Base-by-base conservation (phyloP, 208 protist species). In the Trypanosoma brucei region DNA sequence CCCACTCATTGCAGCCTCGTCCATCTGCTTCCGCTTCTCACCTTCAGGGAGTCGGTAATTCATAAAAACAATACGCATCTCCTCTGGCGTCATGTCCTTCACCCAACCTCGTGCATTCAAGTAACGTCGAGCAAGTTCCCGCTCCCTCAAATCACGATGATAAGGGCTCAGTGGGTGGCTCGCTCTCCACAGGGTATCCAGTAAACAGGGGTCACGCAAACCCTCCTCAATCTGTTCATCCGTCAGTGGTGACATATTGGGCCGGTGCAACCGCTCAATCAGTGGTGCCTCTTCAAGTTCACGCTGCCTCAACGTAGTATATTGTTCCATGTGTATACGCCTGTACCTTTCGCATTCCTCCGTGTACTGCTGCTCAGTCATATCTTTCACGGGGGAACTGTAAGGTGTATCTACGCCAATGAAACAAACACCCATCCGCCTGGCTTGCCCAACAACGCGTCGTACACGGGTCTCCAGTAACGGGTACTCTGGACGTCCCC, bases 401-500 rank as follows among this genome's bases (percentile, higher is more conserved):
- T 82, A 69, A 3, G 66, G 63, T 3, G 87, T 91, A 77, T 95
- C 86, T 11, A 94, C 80, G 45, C 90, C 90, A 65, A 96, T 91
- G 59, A 96, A 83, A 58, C 81, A 84, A 52, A 96, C 79, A 51
- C 90, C 90, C 86, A 94, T 93, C 52, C 83, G 83, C 1, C 88
- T 75, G 1, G 90, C 90, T 75, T 94, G 88, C 6, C 87, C 85
- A 31, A 92, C 80, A 52, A 96, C 68, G 46, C 81, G 80, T 22
- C 84, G 83, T 33, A 93, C 90, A 48, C 90, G 84, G 22, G 76
- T 80, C 62, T 94, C 85, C 51, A 96, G 88, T 9, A 82, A 80
- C 42, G 84, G 85, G 62, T 88, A 89, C 71, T 96, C 87, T 9
- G 82, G 59, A 42, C 70, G 71, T 13, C 70, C 75, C 77, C 81